Percentiles rank a stretch among this genome's conserved stretches.
Evolutionary conservation across 202 grass and related monocot genomes (phyloP).

Genomic region (Hordeum pubiflorum): DNA sequence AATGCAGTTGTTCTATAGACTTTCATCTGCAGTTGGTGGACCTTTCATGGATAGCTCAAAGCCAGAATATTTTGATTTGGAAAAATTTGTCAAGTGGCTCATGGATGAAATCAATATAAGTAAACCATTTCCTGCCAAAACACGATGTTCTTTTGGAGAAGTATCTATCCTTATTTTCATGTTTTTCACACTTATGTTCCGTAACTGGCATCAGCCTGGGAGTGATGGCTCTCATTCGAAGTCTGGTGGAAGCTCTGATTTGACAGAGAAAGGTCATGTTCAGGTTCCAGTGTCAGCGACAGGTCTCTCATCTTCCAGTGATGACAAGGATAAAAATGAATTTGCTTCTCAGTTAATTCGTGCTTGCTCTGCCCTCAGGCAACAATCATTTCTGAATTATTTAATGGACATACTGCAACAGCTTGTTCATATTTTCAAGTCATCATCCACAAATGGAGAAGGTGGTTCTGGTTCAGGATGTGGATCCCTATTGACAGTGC

Average conservation of each 20-base stretch:
- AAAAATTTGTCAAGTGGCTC: constrained; percentile 96
- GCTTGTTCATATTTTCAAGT: constrained; percentile 82
- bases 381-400: constrained; percentile 90
- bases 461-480: constrained; percentile 65
- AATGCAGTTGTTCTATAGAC: constrained; percentile 91
- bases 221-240: constrained; percentile 53
- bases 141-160: constrained; percentile 77
- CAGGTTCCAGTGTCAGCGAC: constrained; percentile 38
- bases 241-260: constrained; percentile 58
- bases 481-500: constrained; percentile 76
- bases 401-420: constrained; percentile 97
- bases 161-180: constrained; percentile 95
- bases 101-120: constrained; percentile 84
- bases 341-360: constrained; percentile 79
- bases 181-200: constrained; percentile 98
- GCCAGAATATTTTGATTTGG: constrained; percentile 85
- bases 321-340: constrained; percentile 81
- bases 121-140: constrained; percentile 72
- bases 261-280: constrained; percentile 55
- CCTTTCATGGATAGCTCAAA: constrained; percentile 96
- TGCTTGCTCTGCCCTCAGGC: constrained; percentile 80
- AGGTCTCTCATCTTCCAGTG: constrained; percentile 36
- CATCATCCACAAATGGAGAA: constrained; percentile 57
- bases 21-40: constrained; percentile 91
- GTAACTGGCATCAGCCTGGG: constrained; percentile 98